phyloP scores from a whole-genome alignment of 495 filamentous ascomycete species.

The Xylaria bambusicola region DNA sequence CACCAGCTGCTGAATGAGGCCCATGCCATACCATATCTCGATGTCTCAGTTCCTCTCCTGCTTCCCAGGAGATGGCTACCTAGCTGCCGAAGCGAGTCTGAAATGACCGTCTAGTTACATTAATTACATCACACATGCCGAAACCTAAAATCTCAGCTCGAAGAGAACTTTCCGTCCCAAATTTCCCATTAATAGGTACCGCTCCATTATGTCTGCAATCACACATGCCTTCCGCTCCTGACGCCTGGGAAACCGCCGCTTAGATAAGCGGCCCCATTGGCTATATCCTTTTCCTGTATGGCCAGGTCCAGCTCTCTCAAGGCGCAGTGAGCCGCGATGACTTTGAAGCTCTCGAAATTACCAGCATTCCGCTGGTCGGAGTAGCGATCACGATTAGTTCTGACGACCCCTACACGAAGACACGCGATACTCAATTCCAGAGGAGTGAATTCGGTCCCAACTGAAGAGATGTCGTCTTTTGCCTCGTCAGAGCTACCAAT shows the following conservation, averaged over 20 bases:
- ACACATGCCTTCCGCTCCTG: slow-evolving; percentile 5
- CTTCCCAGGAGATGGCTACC: too few species aligned
- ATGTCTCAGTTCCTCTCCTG: too few species aligned
- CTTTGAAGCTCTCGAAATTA: slow-evolving; percentile 40
- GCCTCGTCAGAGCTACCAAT: slow-evolving; percentile 11
- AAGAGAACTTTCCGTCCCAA: background rate
- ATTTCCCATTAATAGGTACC: background rate
- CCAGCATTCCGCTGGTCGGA: slow-evolving; percentile 10
- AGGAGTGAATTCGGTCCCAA: slow-evolving; percentile 18
- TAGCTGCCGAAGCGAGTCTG: too few species aligned
- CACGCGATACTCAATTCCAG: slow-evolving; percentile 47
- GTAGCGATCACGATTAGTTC: background rate
- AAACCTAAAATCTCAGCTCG: background rate
- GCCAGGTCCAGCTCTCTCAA: slow-evolving; percentile 37
- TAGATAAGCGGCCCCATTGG: slow-evolving; percentile 16
- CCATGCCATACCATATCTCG: too few species aligned
- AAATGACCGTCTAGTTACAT: background rate
- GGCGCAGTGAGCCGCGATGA: slow-evolving; percentile 42
- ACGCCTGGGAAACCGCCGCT: slow-evolving; percentile 19
- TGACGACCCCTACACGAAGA: slow-evolving; percentile 26
- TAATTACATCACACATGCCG: too few species aligned
- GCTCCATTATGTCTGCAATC: background rate
- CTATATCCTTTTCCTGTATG: slow-evolving; percentile 13
- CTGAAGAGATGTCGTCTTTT: background rate
- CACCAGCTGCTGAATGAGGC: too few species aligned